Base-by-base conservation (phyloP, 164 flowering plant species). In the Stephania cephalantha region DNA sequence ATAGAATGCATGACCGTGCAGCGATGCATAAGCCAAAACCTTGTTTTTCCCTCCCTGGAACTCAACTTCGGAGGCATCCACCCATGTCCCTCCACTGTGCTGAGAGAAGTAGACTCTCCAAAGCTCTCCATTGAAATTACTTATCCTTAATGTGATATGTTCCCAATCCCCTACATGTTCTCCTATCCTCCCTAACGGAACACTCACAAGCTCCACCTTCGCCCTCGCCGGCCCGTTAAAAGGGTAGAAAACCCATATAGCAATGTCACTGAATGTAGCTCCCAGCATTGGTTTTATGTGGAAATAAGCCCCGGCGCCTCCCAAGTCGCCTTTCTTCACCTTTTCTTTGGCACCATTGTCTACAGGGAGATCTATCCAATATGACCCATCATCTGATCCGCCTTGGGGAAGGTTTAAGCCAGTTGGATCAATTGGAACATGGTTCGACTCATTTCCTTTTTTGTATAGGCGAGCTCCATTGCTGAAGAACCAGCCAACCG, bases 341-440 rank as follows among this genome's bases (percentile, higher is more conserved):
- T 71, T 82, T 29, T 89, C 92, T 71, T 78, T 85, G 3, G 74
- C 84, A 0, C 13, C 73, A 4, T 73, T 74, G 45, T 89, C 88
- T 0, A 31, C 52, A 0, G 99, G 97, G 12, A 95, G 90, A 76
- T 93, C 99, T 52, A 95, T 70, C 98, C 99, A 95, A 46, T 89
- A 93, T 12, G 79, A 46, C 0, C 84, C 97, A 74, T 93, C 98
- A 48, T 90, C 84, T 0, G 89, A 74, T 29, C 94, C 97, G 45
- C 86, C 95, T 75, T 84, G 91, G 13, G 98, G 97, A 73, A 95
- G 95, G 79, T 90, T 93, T 1, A 89, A 79, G 20, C 98, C 97
- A 0, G 72, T 75, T 3, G 94, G 72, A 11, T 88, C 86, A 20
- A 94, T 81, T 4, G 73, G 61, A 31, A 71, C 69, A 0, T 96